Conservation (phyloP, 768 basidiomycete species). For the Obba rivulosa region DNA sequence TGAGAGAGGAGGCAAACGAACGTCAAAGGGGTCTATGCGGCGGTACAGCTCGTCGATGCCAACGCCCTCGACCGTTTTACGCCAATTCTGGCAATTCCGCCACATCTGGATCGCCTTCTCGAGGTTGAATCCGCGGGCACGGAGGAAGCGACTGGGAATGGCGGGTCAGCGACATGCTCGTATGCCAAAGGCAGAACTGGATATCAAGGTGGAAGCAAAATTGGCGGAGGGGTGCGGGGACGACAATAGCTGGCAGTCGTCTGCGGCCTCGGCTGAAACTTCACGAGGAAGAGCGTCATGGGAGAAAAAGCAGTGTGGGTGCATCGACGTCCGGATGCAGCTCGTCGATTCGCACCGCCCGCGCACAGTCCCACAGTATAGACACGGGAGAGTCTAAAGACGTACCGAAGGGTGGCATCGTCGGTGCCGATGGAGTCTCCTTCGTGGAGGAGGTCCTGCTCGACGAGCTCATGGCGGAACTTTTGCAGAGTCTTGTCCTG, state of each 20-base stretch:
- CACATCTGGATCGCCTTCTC: conserved; percentile 61
- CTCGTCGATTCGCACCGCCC: too few species aligned
- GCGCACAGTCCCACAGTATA: too few species aligned
- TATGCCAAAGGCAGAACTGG: too few species aligned
- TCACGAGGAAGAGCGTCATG: neutral
- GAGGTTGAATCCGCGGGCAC: conserved; percentile 62
- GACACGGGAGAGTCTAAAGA: neutral
- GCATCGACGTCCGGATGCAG: too few species aligned
- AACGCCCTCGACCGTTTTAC: conserved; percentile 53
- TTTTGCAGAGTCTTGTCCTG: conserved; percentile 33
- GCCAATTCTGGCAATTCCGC: conserved; percentile 62
- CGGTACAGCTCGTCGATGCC: conserved; percentile 64
- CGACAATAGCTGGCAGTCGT: too few species aligned
- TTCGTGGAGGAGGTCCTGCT: conserved; percentile 51
- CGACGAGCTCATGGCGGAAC: conserved; percentile 48
- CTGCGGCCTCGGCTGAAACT: too few species aligned
- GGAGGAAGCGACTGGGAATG: conserved; percentile 61
- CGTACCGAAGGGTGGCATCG: conserved; percentile 52
- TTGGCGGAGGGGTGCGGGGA: too few species aligned
- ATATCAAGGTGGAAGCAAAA: too few species aligned
- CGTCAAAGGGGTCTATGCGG: conserved; percentile 64
- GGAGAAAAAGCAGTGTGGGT: neutral
- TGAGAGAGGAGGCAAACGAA: conserved; percentile 28
- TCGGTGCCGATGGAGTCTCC: conserved; percentile 53
- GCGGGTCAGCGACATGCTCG: neutral